Evolutionary conservation across 345 rosid genomes (phyloP).

Genomic region (Eucalyptus grandis): DNA sequence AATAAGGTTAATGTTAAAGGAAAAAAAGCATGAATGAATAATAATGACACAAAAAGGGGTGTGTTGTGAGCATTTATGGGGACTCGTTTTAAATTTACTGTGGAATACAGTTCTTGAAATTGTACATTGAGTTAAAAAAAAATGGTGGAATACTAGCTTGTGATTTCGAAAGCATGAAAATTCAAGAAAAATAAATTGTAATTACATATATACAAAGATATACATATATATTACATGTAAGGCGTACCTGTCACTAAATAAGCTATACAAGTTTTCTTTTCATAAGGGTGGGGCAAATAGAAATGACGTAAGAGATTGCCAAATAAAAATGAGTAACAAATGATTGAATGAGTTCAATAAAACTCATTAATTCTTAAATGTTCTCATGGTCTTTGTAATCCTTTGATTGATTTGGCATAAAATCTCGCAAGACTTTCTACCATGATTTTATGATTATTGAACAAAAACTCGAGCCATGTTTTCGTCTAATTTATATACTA

Average conservation of each 20-base stretch:
- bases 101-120: background rate
- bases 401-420: background rate
- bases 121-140: background rate
- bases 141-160: background rate
- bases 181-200: accelerated
- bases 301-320: background rate
- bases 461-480: background rate
- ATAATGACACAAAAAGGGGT: background rate
- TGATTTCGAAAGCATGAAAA: background rate
- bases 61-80: background rate
- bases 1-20: background rate
- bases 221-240: no score
- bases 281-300: background rate
- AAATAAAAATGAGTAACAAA: background rate
- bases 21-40: background rate
- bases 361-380: background rate
- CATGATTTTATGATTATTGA: no score
- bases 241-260: background rate
- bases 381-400: accelerated
- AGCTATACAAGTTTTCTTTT: no score
- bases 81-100: background rate
- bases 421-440: no score
- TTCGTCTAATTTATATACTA: background rate
- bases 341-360: background rate
- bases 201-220: background rate